Evolutionary conservation across 305 asterid genomes (phyloP), one percentile per base, ranked within the genome.

Genomic region (Fraxinus xanthoxyloides): DNA sequence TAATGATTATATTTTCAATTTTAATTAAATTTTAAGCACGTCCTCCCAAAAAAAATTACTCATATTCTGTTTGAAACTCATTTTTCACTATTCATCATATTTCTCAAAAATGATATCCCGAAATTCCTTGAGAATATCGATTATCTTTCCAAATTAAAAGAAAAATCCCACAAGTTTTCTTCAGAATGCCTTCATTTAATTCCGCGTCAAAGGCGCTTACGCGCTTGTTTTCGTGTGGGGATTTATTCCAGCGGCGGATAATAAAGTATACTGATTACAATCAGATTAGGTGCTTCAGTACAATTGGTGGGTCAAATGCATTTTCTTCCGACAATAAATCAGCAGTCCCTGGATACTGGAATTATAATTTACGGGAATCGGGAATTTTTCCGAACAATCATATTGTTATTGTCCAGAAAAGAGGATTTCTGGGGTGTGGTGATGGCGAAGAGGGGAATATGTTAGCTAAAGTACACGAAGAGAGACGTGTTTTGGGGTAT

Each of bases 381-480:
- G 54, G 38, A 7, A 67, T 67, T 28, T 67, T 13, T 10, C 46
- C 85, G 77, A 73, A n/a, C 72, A 43, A 59, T 75, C 34, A 67
- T 77, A 77, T 77, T 36, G 61, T 59, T 80, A 36, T 81, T 36
- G 36, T 80, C 76, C 95, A 94, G 81, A 90, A 79, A 86, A 91
- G 99, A 83, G 86, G 87, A 75, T 96, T 96, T 87, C 82, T 96
- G 88, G 98, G 99, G 34, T 91, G 94, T 73, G 92, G 94, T 32
- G 98, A 92, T 87, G 99, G 95, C 35, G 93, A 87, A 46, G 97
- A 91, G 79, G 97, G 95, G 77, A 83, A 80, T 77, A 80, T 84
- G 87, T 85, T 94, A 5, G 88, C 99, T 34, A 92, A 90, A 88
- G 88, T 93, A 56, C 86, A 93, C 35, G 90, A 94, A 84, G 99